phyloP scores from a whole-genome alignment of 192 early-diverging fungal species.

The Lunasporangiospora selenospora region DNA sequence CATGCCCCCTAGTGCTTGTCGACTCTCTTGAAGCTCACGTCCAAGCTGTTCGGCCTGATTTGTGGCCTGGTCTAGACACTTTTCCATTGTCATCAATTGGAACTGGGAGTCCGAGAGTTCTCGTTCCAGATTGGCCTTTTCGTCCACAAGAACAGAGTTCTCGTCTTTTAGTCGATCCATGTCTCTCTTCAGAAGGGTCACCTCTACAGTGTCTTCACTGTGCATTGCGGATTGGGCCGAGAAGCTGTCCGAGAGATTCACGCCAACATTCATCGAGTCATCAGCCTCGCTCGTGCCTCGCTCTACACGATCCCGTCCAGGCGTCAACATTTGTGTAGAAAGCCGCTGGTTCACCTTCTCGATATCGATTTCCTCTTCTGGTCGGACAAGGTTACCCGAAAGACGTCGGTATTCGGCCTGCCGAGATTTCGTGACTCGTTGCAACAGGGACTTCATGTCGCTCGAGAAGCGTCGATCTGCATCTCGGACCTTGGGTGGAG shows the following conservation, averaged over 20 bases:
- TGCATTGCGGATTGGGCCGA: constrained; percentile 37
- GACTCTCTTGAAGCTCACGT: constrained; percentile 22
- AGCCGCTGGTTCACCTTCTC: too few relatives aligned
- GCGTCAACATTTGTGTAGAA: too few relatives aligned
- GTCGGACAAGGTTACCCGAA: constrained; percentile 24
- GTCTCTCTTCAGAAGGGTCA: constrained; percentile 38
- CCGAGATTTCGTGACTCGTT: constrained; percentile 27
- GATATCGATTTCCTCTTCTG: too few relatives aligned
- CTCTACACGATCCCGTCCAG: too few relatives aligned
- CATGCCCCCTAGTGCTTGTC: constrained; percentile 6
- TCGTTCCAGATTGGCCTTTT: constrained; percentile 21
- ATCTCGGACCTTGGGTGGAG: constrained; percentile 35
- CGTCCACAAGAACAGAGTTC: constrained; percentile 24
- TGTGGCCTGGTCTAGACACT: constrained; percentile 37
- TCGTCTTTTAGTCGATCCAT: constrained; percentile 39
- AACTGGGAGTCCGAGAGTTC: constrained; percentile 35
- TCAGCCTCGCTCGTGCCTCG: too few relatives aligned
- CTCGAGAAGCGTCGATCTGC: constrained; percentile 36
- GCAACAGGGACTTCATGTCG: constrained; percentile 42
- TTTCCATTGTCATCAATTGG: constrained; percentile 38
- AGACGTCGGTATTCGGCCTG: constrained; percentile 41
- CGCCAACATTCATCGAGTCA: constrained; percentile 9
- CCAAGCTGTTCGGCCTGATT: constrained; percentile 33
- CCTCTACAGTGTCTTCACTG: constrained; percentile 36
- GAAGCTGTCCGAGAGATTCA: constrained; percentile 39